phyloP scores from a whole-genome alignment of 169 alveolate genomes.

The Condylostoma magnum region DNA sequence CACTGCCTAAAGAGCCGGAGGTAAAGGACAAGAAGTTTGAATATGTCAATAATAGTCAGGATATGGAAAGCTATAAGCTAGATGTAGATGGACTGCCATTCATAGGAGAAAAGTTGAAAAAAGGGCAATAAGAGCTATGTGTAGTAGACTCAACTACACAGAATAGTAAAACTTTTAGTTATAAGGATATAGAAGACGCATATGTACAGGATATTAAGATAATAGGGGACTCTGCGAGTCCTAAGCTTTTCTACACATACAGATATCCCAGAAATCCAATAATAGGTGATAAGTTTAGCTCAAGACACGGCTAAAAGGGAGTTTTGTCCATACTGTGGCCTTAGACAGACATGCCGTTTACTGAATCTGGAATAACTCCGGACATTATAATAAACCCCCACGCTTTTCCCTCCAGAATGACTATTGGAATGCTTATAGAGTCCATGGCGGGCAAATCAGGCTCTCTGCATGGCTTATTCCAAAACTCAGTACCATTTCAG shows the following conservation, averaged over 20 bases:
- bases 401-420: conserved; percentile 99
- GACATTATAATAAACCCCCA: conserved; percentile 99
- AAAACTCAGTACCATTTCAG: conserved; percentile 73
- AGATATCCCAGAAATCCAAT: conserved; percentile 92
- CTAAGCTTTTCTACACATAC: conserved; percentile 56
- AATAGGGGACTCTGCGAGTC: conserved; percentile 52
- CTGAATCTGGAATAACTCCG: conserved; percentile 99
- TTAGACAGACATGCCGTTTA: conserved; percentile 97
- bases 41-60: conserved; percentile 52
- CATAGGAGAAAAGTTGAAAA: conserved; percentile 72
- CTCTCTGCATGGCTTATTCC: conserved; percentile 93
- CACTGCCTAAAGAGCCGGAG: conserved; percentile 78
- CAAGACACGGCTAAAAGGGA: conserved; percentile 99
- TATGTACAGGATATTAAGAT: conserved; percentile 69
- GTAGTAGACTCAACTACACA: conserved; percentile 32
- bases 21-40: conserved; percentile 22
- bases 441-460: conserved; percentile 99
- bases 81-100: conserved; percentile 88
- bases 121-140: conserved; percentile 38
- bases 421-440: conserved; percentile 98
- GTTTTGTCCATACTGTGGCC: conserved; percentile 97
- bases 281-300: conserved; percentile 99
- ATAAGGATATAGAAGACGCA: conserved; percentile 77
- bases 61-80: conserved; percentile 47
- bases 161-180: conserved; percentile 38